Evolutionary conservation across 1,284 basidiomycete species (phyloP).

Genomic region (Cryptococcus sp.): DNA sequence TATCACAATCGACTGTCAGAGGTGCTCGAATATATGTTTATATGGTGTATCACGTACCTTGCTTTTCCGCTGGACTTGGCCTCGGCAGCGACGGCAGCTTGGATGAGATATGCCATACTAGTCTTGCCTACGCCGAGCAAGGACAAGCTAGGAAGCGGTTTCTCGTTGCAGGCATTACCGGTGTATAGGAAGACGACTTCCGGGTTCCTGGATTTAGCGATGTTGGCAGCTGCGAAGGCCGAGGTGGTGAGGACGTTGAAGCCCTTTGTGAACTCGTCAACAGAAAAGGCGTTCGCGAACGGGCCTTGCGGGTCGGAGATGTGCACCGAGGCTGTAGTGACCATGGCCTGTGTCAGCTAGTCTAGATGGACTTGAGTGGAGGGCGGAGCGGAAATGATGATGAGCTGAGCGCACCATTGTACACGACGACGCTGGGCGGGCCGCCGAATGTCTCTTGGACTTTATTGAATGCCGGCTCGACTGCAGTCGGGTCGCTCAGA

Average conservation of each 20-base stretch:
- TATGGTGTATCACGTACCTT: neutral
- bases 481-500: conserved; percentile 1
- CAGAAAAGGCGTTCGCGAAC: neutral
- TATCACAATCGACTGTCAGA: neutral
- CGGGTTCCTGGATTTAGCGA: conserved; percentile 2
- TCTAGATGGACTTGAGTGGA: no score
- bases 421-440: conserved; percentile 7
- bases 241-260: conserved; percentile 8
- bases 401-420: conserved; percentile 3
- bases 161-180: conserved; percentile 5
- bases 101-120: conserved; percentile 2
- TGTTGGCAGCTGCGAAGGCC: conserved; percentile 1
- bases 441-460: conserved; percentile 2
- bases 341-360: neutral
- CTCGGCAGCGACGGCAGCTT: conserved; percentile 1
- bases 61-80: neutral
- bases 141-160: neutral
- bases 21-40: neutral
- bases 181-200: conserved; percentile 6
- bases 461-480: conserved; percentile 3
- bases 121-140: conserved; percentile 5
- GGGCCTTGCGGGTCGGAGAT: neutral
- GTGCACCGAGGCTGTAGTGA: neutral
- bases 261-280: conserved; percentile 1
- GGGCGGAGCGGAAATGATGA: no score